Conservation (phyloP, 352 stramenopile genomes). For the Phytophthora litchii region DNA sequence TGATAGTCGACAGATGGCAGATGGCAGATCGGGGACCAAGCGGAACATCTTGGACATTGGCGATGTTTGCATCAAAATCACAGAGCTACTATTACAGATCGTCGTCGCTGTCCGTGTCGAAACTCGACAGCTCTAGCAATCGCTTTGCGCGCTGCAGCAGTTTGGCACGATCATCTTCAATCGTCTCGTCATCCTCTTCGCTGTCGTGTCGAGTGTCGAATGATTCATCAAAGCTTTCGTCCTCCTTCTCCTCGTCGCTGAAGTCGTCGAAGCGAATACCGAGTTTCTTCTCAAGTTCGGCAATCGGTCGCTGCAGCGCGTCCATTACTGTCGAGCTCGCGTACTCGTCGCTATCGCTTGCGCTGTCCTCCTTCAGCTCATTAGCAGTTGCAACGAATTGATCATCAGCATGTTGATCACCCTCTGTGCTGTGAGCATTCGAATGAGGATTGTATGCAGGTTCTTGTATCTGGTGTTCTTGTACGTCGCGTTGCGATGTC, state of each 20-base stretch:
- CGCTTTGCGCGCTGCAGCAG: slow-evolving; percentile 57
- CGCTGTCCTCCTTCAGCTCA: slow-evolving; percentile 9
- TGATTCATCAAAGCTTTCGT: slow-evolving; percentile 36
- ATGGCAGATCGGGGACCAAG: slow-evolving; percentile 10
- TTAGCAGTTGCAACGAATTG: neutral
- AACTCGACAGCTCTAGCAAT: slow-evolving; percentile 54
- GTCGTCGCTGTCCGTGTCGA: slow-evolving; percentile 48
- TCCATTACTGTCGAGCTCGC: slow-evolving; percentile 28
- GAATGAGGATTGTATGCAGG: neutral
- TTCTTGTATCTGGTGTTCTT: neutral
- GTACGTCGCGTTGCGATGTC: slow-evolving; percentile 1
- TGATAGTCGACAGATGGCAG: slow-evolving; percentile 19
- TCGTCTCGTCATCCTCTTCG: slow-evolving; percentile 51
- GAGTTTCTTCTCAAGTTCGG: slow-evolving; percentile 71
- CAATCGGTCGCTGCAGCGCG: slow-evolving; percentile 67
- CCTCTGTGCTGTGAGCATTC: slow-evolving; percentile 1
- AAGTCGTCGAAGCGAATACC: slow-evolving; percentile 70
- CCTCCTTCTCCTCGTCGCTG: slow-evolving; percentile 64
- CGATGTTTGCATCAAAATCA: slow-evolving; percentile 1
- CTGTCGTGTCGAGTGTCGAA: slow-evolving; percentile 40
- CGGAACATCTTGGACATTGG: neutral
- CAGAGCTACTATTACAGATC: slow-evolving; percentile 27
- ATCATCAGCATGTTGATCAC: slow-evolving; percentile 3
- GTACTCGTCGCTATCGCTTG: slow-evolving; percentile 33
- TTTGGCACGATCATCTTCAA: slow-evolving; percentile 55